phyloP scores from a whole-genome alignment of 1,139 yeast genomes.

The Geotrichum bryndzae region DNA sequence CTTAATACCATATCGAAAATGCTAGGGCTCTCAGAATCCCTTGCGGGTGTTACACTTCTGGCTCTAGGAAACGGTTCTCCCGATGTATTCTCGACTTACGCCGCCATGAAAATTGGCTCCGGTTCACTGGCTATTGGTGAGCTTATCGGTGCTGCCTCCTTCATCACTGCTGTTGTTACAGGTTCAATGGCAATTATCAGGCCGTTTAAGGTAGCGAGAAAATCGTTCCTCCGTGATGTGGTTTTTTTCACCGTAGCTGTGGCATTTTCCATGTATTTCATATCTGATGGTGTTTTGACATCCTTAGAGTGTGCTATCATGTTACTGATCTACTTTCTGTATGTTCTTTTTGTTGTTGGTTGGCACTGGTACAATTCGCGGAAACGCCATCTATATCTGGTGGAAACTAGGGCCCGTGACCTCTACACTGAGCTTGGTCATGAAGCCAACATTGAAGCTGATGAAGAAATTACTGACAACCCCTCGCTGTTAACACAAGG shows the following conservation, averaged over 20 bases:
- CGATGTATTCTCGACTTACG: conserved; percentile 77
- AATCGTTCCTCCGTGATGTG: conserved; percentile 51
- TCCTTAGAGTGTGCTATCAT: conserved; percentile 45
- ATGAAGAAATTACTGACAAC: conserved; percentile 24
- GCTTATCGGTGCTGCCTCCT: conserved; percentile 75
- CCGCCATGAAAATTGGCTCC: conserved; percentile 64
- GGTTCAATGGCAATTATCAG: conserved; percentile 66
- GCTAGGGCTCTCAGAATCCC: conserved; percentile 62
- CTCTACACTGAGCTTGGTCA: conserved; percentile 29
- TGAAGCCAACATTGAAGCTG: conserved; percentile 22
- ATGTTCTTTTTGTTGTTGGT: conserved; percentile 46
- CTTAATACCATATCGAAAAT: conserved; percentile 54
- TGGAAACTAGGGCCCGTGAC: conserved; percentile 28
- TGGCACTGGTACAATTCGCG: conserved; percentile 38
- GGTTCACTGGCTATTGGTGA: conserved; percentile 83
- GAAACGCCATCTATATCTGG: conserved; percentile 22
- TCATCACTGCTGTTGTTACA: conserved; percentile 67
- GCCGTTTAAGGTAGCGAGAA: conserved; percentile 55
- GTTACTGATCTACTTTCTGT: conserved; percentile 46
- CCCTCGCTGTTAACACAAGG: conserved; percentile 20
- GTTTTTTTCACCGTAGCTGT: conserved; percentile 47
- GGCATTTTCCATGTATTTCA: conserved; percentile 39
- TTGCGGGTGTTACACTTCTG: conserved; percentile 80
- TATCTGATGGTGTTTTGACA: conserved; percentile 44
- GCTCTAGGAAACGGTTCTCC: conserved; percentile 94